Percentiles rank a stretch among this genome's conserved stretches.
Conservation (phyloP, 768 basidiomycete species). For the Russula sp. region DNA sequence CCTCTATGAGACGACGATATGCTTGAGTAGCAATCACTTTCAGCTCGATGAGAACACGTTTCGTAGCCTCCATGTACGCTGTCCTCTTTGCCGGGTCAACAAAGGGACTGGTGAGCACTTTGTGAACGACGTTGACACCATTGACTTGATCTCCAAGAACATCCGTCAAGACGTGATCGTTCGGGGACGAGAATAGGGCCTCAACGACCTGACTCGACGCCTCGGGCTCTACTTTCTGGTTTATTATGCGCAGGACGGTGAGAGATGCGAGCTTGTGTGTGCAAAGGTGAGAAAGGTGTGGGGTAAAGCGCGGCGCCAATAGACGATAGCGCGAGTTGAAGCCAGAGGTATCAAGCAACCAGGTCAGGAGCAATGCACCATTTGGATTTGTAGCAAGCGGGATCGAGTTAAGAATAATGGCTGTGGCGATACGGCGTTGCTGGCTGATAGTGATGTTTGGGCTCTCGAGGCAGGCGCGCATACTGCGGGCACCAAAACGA, state of each 20-base stretch:
- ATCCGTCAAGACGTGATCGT: slow-evolving; percentile 87
- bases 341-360: slow-evolving; percentile 91
- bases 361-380: slow-evolving; percentile 90
- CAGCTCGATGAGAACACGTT: slow-evolving; percentile 81
- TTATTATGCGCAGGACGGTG: slow-evolving; percentile 91
- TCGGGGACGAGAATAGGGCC: slow-evolving; percentile 83
- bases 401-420: slow-evolving; percentile 94
- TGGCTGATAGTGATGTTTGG: slow-evolving; percentile 81
- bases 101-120: slow-evolving; percentile 83
- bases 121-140: slow-evolving; percentile 87
- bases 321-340: slow-evolving; percentile 95
- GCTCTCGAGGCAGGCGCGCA: slow-evolving; percentile 94
- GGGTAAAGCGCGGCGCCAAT: slow-evolving; percentile 91
- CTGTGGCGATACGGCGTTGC: slow-evolving; percentile 90
- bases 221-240: slow-evolving; percentile 89
- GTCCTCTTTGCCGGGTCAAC: slow-evolving; percentile 65
- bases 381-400: slow-evolving; percentile 97
- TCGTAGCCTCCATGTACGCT: slow-evolving; percentile 76
- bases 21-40: slow-evolving; percentile 94
- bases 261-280: slow-evolving; percentile 96
- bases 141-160: slow-evolving; percentile 95
- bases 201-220: slow-evolving; percentile 84
- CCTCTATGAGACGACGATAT: slow-evolving; percentile 88
- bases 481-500: slow-evolving; percentile 94
- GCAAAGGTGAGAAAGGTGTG: slow-evolving; percentile 93